Percentiles rank a stretch among this genome's conserved stretches.
Evolutionary conservation across 208 protist species (phyloP).

Genomic region (Angomonas ambiguus): DNA sequence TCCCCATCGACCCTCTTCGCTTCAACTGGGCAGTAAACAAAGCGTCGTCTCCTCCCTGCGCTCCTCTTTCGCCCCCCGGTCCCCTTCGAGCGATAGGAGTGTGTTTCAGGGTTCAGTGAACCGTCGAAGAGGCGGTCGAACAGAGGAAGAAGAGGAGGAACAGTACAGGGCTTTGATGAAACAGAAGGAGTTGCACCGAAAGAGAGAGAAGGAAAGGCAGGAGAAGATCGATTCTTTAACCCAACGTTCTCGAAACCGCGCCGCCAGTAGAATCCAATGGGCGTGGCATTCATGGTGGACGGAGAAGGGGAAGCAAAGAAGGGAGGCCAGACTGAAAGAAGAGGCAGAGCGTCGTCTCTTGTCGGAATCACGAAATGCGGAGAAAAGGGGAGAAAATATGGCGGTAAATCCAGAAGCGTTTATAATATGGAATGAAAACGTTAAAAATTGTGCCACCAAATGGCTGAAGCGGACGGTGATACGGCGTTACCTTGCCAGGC

Average conservation of each 20-base stretch:
- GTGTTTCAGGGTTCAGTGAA: neutral
- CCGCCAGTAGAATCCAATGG: slow-evolving; percentile 47
- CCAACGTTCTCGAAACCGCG: slow-evolving; percentile 32
- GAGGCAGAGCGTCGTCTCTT: slow-evolving; percentile 38
- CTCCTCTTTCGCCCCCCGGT: neutral
- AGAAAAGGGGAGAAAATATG: slow-evolving; percentile 12
- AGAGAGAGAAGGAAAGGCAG: slow-evolving; percentile 8
- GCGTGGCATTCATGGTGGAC: slow-evolving; percentile 69
- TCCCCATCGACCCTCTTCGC: neutral
- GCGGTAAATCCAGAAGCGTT: slow-evolving; percentile 14
- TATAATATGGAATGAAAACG: slow-evolving; percentile 3
- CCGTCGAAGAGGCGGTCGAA: neutral
- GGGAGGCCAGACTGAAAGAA: slow-evolving; percentile 33
- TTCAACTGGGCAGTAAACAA: neutral
- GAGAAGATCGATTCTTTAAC: slow-evolving; percentile 25
- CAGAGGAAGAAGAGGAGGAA: slow-evolving; percentile 19
- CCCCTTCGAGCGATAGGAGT: neutral
- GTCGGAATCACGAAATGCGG: slow-evolving; percentile 2
- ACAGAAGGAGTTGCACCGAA: neutral
- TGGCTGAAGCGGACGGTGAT: slow-evolving; percentile 50
- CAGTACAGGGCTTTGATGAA: slow-evolving; percentile 8
- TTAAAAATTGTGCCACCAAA: slow-evolving; percentile 28
- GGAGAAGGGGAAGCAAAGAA: slow-evolving; percentile 38
- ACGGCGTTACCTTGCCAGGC: slow-evolving; percentile 34
- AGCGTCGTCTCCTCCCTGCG: neutral